Evolutionary conservation across 169 alveolate genomes (phyloP).

Genomic region (Plasmodium sp.): DNA sequence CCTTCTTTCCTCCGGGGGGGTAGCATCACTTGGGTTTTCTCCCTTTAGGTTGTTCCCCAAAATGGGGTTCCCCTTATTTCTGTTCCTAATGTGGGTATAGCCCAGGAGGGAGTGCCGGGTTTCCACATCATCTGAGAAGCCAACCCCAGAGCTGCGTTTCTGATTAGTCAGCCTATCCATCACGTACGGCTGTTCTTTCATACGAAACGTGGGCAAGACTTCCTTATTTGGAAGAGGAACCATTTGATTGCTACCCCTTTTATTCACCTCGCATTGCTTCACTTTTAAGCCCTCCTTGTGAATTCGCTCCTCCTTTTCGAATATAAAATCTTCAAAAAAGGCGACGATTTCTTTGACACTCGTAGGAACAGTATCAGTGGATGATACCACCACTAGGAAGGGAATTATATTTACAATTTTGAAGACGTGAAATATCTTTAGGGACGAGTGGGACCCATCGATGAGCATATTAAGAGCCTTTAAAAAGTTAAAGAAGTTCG

Average conservation of each 20-base stretch:
- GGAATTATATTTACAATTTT: slow-evolving; percentile 41
- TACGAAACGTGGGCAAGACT: neutral
- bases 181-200: neutral
- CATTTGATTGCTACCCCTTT: neutral
- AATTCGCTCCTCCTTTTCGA: neutral
- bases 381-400: slow-evolving; percentile 1
- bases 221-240: neutral
- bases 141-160: neutral
- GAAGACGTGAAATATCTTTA: slow-evolving; percentile 41
- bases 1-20: neutral
- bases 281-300: neutral
- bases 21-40: neutral
- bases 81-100: neutral
- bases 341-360: slow-evolving; percentile 14
- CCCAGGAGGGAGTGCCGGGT: neutral
- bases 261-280: neutral
- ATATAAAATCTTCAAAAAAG: slow-evolving; percentile 30
- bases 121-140: neutral
- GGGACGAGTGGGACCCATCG: slow-evolving; percentile 12
- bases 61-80: neutral
- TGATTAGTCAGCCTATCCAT: neutral
- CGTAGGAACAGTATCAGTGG: slow-evolving; percentile 36
- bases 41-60: neutral
- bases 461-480: slow-evolving; percentile 66
- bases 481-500: slow-evolving; percentile 28